Conservation (phyloP, 2,329 filamentous ascomycete genomes). For the Venturia oleaginea region DNA sequence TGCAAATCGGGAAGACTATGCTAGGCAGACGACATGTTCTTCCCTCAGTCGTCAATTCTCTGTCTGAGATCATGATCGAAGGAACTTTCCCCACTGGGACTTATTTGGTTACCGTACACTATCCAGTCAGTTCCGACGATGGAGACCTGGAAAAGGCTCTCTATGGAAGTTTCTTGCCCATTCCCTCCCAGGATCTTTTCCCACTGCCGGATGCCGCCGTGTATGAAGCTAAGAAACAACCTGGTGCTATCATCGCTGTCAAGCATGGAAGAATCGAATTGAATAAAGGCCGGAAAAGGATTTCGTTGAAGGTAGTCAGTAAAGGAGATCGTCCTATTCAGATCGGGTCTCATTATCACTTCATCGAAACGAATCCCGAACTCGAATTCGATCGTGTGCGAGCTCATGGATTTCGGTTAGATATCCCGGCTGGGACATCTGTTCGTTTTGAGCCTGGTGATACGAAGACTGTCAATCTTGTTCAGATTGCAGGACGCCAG, state of each 20-base stretch:
- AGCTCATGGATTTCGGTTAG: conserved; percentile 76
- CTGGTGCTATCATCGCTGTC: conserved; percentile 68
- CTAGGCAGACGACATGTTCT: conserved; percentile 87
- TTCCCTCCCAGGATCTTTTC: conserved; percentile 62
- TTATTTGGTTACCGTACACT: conserved; percentile 88
- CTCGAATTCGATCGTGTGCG: conserved; percentile 77
- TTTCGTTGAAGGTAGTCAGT: conserved; percentile 69
- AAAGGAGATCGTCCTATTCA: conserved; percentile 85
- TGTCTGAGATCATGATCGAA: conserved; percentile 84
- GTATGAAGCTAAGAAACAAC: conserved; percentile 59
- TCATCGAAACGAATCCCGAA: conserved; percentile 87
- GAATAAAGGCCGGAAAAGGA: conserved; percentile 65
- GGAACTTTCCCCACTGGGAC: conserved; percentile 87
- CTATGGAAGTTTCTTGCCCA: conserved; percentile 82
- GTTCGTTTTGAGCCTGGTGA: conserved; percentile 93
- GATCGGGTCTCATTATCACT: conserved; percentile 90
- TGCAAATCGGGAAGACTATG: conserved; percentile 84
- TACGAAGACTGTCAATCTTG: conserved; percentile 77
- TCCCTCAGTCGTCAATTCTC: conserved; percentile 68
- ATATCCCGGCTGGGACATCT: conserved; percentile 85
- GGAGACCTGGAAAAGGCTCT: conserved; percentile 79
- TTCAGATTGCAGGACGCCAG: conserved; percentile 75
- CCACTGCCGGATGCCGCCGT: conserved; percentile 53
- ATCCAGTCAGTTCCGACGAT: conserved; percentile 78
- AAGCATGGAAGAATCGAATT: conserved; percentile 58